Evolutionary conservation across 768 basidiomycete species (phyloP), one percentile per base, ranked within the genome.

Genomic region (Collybia nuda): DNA sequence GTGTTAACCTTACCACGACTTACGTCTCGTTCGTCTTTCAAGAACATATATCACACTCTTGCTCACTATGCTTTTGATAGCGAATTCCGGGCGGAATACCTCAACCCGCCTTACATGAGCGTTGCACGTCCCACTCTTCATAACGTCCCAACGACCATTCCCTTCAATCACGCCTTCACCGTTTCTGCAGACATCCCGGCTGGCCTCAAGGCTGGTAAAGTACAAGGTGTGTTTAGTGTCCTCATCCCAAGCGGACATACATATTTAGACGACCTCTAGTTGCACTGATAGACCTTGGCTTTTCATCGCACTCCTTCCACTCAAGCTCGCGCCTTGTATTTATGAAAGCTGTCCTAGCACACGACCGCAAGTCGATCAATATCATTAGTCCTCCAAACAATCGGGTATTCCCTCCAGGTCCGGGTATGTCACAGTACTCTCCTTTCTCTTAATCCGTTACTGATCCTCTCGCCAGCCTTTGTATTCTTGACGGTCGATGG

Each of bases 11-110:
- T 7, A 47, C 35, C 14, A 11, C 32, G 12, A 32, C 32, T n/a
- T 40, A 44, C 14, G 40, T 29, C 45, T 29, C 37, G 24, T 26
- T 49, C 42, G 52, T 56, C 29, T 15, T 15, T 22, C 15, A 22
- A 18, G 51, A n/a, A n/a, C 47, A 62, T 62, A 44, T 48, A 62
- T 35, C 52, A 53, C 22, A 55, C 53, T 4, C 47, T 43, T 37
- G 47, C 54, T 50, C 64, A 50, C 23, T 50, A 68, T 57, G n/a
- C 32, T 11, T 32, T 3, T 6, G 3, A 32, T 1, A 53, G 42
- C 8, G 73, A 76, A 64, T 76, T 72, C 62, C 72, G 73, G 2
- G 63, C 71, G 12, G 73, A 76, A 57, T 73, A 70, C 50, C 60
- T 71, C 19, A 70, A 69, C 38, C 75, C 74, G 5, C 73, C 76